Percentiles rank a stretch among this genome's conserved stretches.
These are phyloP conservation scores for Sphaceloma murrayae DNA, from an alignment of 2,329 filamentous ascomycete genomes.

Conservation along the genomic window DNA sequence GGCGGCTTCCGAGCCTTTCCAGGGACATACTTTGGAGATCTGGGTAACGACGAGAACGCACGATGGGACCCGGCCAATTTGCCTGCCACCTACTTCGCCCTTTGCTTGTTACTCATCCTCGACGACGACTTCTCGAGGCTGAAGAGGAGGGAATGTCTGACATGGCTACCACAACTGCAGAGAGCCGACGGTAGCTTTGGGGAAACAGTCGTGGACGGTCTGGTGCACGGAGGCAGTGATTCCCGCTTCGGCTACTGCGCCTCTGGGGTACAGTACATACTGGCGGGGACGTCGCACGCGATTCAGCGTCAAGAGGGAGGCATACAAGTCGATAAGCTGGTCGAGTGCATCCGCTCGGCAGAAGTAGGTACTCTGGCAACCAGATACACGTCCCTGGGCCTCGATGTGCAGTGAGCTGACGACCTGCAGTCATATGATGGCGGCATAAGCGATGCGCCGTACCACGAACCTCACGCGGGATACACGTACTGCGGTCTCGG, in stretches of 20 bases:
- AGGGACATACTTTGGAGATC: conserved; percentile 48
- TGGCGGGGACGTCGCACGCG: conserved; percentile 54
- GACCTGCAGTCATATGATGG: conserved; percentile 64
- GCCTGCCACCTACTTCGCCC: conserved; percentile 80
- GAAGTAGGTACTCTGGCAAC: conserved; percentile 29
- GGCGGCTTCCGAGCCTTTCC: conserved; percentile 87
- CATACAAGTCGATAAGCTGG: conserved; percentile 62
- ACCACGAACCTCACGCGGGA: conserved; percentile 78
- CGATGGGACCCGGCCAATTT: conserved; percentile 70
- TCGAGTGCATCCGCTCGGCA: conserved; percentile 59
- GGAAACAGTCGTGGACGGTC: conserved; percentile 56
- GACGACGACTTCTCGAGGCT: conserved; percentile 54
- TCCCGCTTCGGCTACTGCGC: conserved; percentile 83
- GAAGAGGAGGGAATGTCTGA: conserved; percentile 55
- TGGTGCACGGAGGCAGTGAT: conserved; percentile 69
- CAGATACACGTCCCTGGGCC: neutral
- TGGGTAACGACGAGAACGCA: conserved; percentile 43
- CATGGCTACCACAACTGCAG: conserved; percentile 69
- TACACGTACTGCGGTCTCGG: conserved; percentile 84
- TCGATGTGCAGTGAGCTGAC: conserved; percentile 16
- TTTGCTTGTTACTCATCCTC: conserved; percentile 61
- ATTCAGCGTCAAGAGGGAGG: conserved; percentile 51
- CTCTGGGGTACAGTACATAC: conserved; percentile 68
- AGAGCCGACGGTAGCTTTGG: conserved; percentile 83
- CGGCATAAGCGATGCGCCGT: conserved; percentile 67